phyloP scores from a whole-genome alignment of 208 protist genomes.

The Angomonas desouzai region DNA sequence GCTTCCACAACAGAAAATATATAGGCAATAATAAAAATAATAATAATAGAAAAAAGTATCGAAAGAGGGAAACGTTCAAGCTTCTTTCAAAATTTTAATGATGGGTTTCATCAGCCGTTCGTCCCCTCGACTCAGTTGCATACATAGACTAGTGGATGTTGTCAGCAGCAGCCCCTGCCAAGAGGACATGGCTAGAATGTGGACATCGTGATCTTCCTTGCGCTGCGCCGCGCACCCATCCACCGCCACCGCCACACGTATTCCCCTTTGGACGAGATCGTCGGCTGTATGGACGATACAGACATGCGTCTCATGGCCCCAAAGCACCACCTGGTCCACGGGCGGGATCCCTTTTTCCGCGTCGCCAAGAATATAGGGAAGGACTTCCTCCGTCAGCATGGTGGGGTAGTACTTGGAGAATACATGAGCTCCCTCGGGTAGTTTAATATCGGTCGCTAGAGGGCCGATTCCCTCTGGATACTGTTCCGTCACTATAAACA shows the following conservation, averaged over 20 bases:
- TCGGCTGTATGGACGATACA: slow-evolving; percentile 64
- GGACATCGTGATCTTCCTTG: slow-evolving; percentile 22
- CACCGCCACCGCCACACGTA: slow-evolving; percentile 47
- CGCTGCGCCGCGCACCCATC: slow-evolving; percentile 46
- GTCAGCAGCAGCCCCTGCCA: slow-evolving; percentile 41
- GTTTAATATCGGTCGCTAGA: slow-evolving; percentile 25
- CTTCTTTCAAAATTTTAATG: slow-evolving; percentile 22
- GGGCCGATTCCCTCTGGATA: slow-evolving; percentile 39
- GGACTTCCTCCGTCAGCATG: slow-evolving; percentile 42
- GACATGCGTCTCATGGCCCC: slow-evolving; percentile 69
- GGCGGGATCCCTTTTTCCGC: slow-evolving; percentile 24
- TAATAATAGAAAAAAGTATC: no score
- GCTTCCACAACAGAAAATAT: no score
- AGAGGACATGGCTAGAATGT: slow-evolving; percentile 29
- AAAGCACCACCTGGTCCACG: slow-evolving; percentile 69
- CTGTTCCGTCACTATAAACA: slow-evolving; percentile 55
- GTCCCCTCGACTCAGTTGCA: slow-evolving; percentile 39
- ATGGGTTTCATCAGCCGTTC: slow-evolving; percentile 22
- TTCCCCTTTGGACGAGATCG: slow-evolving; percentile 45
- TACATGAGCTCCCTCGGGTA: slow-evolving; percentile 28
- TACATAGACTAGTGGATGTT: slow-evolving; percentile 18
- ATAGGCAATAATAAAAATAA: no score
- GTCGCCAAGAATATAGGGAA: slow-evolving; percentile 30
- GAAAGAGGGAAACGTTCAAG: no score
- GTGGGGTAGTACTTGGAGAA: slow-evolving; percentile 44